Evolutionary conservation across 495 filamentous ascomycete species (phyloP).

Genomic region (Podospora tetraspora): DNA sequence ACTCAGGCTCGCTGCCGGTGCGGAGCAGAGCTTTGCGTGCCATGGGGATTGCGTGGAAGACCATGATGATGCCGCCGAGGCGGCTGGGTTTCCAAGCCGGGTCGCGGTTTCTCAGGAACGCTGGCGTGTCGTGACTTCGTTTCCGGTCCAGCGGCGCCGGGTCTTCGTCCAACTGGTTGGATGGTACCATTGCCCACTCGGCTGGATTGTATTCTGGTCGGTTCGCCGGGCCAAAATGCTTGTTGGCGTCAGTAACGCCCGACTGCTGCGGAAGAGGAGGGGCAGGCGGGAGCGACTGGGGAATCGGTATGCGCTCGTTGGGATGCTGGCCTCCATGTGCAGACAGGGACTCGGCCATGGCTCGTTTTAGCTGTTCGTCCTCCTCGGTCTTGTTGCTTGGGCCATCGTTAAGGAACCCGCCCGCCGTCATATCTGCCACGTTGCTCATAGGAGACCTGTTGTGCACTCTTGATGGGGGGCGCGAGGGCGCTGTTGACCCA

Average conservation of each 20-base stretch:
- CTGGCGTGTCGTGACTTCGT: slow-evolving; percentile 53
- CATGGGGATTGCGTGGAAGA: slow-evolving; percentile 78
- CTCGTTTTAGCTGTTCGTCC: slow-evolving; percentile 37
- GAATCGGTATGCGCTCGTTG: slow-evolving; percentile 2
- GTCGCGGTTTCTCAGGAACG: slow-evolving; percentile 63
- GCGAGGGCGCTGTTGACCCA: slow-evolving; percentile 52
- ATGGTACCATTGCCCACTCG: slow-evolving; percentile 69
- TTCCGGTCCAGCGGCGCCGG: slow-evolving; percentile 49
- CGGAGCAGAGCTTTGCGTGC: slow-evolving; percentile 69
- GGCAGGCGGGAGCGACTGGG: slow-evolving; percentile 34
- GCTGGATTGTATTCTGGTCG: slow-evolving; percentile 63
- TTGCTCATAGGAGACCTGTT: slow-evolving; percentile 43
- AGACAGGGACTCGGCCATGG: slow-evolving; percentile 14
- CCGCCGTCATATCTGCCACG: slow-evolving; percentile 33
- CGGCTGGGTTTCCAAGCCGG: slow-evolving; percentile 30
- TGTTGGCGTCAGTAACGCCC: slow-evolving; percentile 33
- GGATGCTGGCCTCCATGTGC: background rate
- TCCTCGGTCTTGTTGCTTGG: slow-evolving; percentile 26
- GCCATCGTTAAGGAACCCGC: slow-evolving; percentile 19
- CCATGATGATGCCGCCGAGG: slow-evolving; percentile 66
- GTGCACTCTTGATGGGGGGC: slow-evolving; percentile 64
- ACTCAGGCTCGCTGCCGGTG: slow-evolving; percentile 39
- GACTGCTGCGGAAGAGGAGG: slow-evolving; percentile 40
- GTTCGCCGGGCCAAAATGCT: slow-evolving; percentile 67
- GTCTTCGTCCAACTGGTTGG: slow-evolving; percentile 17